A percentile compares a stretch with the other conserved stretches of the same genome.
These are phyloP conservation scores for Chenopodium album DNA, from an alignment of 148 eudicot genomes.

Conservation along the genomic window DNA sequence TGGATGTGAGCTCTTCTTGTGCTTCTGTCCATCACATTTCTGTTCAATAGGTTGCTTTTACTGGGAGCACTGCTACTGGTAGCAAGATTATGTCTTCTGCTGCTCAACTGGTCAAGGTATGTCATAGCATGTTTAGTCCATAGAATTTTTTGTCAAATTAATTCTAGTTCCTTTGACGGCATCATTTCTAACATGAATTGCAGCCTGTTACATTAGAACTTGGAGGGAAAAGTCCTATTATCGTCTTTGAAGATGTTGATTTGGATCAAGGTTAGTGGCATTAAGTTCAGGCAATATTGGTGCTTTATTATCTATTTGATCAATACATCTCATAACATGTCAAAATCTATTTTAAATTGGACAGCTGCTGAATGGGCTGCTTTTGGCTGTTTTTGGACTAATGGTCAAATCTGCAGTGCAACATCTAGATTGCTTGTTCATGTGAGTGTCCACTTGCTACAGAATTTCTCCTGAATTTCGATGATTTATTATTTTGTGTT, in stretches of 20 bases:
- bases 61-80: slow-evolving; percentile 94
- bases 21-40: slow-evolving; percentile 12
- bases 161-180: background rate
- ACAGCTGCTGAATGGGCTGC: slow-evolving; percentile 97
- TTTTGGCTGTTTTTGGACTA: slow-evolving; percentile 99
- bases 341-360: slow-evolving; percentile 9
- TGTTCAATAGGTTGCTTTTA: slow-evolving; percentile 76
- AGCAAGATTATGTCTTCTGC: slow-evolving; percentile 94
- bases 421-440: slow-evolving; percentile 93
- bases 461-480: background rate
- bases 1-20: background rate
- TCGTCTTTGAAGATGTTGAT: slow-evolving; percentile 95
- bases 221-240: slow-evolving; percentile 97
- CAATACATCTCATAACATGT: slow-evolving; percentile 7
- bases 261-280: slow-evolving; percentile 78
- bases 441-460: slow-evolving; percentile 38
- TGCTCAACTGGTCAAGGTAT: slow-evolving; percentile 81
- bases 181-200: slow-evolving; percentile 18
- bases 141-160: background rate
- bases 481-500: background rate
- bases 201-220: slow-evolving; percentile 98
- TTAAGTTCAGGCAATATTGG: background rate
- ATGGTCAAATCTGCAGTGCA: slow-evolving; percentile 99
- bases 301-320: background rate
- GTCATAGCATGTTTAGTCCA: slow-evolving; percentile 12